Evolutionary conservation across 2,329 filamentous ascomycete species (phyloP), one percentile per base, ranked within the genome.

Genomic region (Orbilia oligospora): DNA sequence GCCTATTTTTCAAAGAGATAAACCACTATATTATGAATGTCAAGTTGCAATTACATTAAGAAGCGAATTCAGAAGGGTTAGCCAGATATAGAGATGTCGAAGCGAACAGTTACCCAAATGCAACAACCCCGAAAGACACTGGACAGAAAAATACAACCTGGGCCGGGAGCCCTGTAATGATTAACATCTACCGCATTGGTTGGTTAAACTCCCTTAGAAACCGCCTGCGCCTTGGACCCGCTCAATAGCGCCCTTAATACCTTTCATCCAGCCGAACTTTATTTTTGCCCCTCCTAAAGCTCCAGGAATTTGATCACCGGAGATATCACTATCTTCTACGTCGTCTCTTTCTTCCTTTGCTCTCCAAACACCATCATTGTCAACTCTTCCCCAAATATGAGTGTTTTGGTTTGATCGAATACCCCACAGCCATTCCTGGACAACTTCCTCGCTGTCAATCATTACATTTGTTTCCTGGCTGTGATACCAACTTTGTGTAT

Each of bases 401-500:
- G 91, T 92, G 80, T 92, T 92, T 82, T 93, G 90, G 82, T 92
- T 92, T 24, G 88, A 85, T 30, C 88, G 84, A 16, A 92, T 86
- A 0, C 85, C 89, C 16, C 90, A 88, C 20, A 89, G 86, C 91
- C 91, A 93, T 38, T 86, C 86, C 33, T 82, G 83, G 81, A 92
- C 93, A 0, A 94, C 85, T 0, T 86, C 83, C 0, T 83, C 81
- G 20, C 88, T 91, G 79, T 95, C 92, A 5, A 94, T 84, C 88
- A 95, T 89, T 24, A 94, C 84, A 80, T 95, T 94, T 69, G 92
- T 88, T 83, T 95, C 92, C 83, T 94, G 91, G 69, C 88, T 90
- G 82, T 95, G 92, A 80, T 88, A 94, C 90, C 91, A 94, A 20
- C 88, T 90, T 84, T 95, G 92, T 0, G 92, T 94, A 81, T 95